These are phyloP conservation scores for Thermochaetoides dissita DNA, from an alignment of 2,329 filamentous ascomycete genomes.

Conservation along the genomic window DNA sequence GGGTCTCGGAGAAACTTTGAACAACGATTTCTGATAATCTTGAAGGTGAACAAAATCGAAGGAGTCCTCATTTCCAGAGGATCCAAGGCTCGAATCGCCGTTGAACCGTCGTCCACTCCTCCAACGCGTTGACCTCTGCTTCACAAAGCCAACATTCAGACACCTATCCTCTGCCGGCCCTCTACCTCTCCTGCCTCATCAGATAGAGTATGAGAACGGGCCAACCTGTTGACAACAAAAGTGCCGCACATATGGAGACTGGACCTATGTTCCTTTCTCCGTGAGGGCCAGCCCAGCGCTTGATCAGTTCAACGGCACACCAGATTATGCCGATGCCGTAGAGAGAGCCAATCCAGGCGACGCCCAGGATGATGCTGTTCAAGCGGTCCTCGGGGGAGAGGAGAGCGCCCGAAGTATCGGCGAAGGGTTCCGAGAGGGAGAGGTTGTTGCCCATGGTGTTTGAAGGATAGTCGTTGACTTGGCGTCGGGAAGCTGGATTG, in stretches of 20 bases:
- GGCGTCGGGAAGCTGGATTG: too few relatives aligned
- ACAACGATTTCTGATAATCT: too few relatives aligned
- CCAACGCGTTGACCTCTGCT: not conserved
- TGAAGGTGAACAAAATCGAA: too few relatives aligned
- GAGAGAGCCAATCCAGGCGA: constrained; percentile 22
- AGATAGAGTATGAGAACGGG: constrained; percentile 15
- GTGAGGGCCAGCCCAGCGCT: constrained; percentile 28
- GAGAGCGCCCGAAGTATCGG: constrained; percentile 23
- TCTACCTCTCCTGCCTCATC: not conserved
- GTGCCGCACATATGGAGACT: constrained; percentile 13
- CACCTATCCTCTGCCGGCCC: not conserved
- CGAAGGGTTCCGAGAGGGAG: constrained; percentile 21
- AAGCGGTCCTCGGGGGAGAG: constrained; percentile 20
- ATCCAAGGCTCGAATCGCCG: too few relatives aligned
- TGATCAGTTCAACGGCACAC: constrained; percentile 27
- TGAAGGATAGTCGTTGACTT: not conserved
- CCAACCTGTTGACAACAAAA: constrained; percentile 15
- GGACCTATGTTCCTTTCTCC: constrained; percentile 17
- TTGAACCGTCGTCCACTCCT: too few relatives aligned
- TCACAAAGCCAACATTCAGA: not conserved
- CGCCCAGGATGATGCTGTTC: constrained; percentile 20
- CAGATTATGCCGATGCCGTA: constrained; percentile 29
- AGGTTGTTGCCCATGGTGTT: constrained; percentile 27
- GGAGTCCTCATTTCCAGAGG: too few relatives aligned
- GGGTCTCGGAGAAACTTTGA: too few relatives aligned